Conservation (phyloP, 768 basidiomycete genomes). For the Kwoniella heveanensis region DNA sequence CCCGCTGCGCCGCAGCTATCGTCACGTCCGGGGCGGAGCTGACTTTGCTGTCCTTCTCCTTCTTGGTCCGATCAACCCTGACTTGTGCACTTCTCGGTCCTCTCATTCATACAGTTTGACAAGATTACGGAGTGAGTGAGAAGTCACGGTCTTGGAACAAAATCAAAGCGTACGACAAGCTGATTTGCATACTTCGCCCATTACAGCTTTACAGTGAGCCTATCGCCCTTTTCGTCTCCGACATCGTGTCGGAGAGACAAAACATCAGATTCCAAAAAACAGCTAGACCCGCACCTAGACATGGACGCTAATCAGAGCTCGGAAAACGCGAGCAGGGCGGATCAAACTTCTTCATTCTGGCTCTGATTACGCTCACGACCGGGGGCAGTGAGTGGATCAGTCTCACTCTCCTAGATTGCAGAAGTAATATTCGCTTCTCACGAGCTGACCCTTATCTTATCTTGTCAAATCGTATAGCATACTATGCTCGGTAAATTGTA, state of each 20-base stretch:
- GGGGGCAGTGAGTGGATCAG: constrained; percentile 60
- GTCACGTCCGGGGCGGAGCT: neutral
- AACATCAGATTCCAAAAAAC: too few species aligned
- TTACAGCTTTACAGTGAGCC: constrained; percentile 15
- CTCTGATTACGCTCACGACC: constrained; percentile 65
- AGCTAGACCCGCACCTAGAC: too few species aligned
- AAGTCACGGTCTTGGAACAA: too few species aligned
- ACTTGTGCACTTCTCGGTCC: neutral
- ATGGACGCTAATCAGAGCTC: neutral
- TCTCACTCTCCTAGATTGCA: neutral
- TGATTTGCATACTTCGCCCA: too few species aligned
- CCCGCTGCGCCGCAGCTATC: too few species aligned
- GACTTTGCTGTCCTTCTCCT: neutral
- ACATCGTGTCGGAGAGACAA: too few species aligned
- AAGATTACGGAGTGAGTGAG: constrained; percentile 69
- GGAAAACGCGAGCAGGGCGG: constrained; percentile 56
- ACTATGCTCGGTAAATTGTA: constrained; percentile 59
- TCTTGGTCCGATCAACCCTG: neutral
- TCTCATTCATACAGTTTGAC: constrained; percentile 61
- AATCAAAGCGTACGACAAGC: too few species aligned
- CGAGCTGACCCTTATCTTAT: neutral
- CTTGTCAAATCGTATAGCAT: constrained; percentile 49
- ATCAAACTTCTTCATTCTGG: constrained; percentile 70
- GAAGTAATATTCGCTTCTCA: too few species aligned
- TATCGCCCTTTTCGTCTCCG: neutral